Percentiles rank a stretch among this genome's conserved stretches.
Conservation (phyloP, 2,329 filamentous ascomycete genomes). For the Macroventuria anomochaeta region DNA sequence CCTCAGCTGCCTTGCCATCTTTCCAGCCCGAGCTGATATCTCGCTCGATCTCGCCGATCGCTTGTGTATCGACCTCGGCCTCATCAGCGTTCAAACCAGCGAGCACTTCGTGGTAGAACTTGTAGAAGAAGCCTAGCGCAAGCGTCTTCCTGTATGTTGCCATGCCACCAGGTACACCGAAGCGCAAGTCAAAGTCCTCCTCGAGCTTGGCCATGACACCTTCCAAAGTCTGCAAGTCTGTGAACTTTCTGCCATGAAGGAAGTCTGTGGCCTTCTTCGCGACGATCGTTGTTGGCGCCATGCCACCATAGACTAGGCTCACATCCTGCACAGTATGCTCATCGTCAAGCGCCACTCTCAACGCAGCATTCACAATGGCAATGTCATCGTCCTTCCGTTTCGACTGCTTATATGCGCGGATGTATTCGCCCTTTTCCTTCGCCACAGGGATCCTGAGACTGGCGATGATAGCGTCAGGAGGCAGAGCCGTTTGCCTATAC, state of each 20-base stretch:
- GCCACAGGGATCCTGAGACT: constrained; percentile 85
- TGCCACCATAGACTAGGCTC: constrained; percentile 89
- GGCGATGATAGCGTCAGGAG: constrained; percentile 81
- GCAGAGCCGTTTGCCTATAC: constrained; percentile 83
- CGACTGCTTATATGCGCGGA: constrained; percentile 92
- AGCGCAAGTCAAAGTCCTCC: constrained; percentile 84
- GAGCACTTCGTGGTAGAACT: constrained; percentile 91
- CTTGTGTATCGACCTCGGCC: constrained; percentile 70
- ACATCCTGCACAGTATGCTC: constrained; percentile 73
- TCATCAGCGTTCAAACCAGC: constrained; percentile 63
- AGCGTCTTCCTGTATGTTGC: constrained; percentile 92
- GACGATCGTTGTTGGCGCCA: constrained; percentile 90
- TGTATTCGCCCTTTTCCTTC: constrained; percentile 76
- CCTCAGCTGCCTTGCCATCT: constrained; percentile 74
- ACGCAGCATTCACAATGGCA: constrained; percentile 89
- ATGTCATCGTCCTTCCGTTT: constrained; percentile 99
- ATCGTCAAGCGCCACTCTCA: constrained; percentile 75
- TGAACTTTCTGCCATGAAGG: constrained; percentile 78
- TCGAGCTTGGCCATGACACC: constrained; percentile 90
- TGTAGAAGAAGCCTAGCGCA: constrained; percentile 93
- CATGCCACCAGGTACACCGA: constrained; percentile 96
- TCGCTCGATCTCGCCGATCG: constrained; percentile 82
- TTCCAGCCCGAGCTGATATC: constrained; percentile 80
- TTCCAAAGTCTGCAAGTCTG: constrained; percentile 82
- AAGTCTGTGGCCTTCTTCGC: constrained; percentile 80